A percentile compares a stretch with the other conserved stretches of the same genome.
phyloP scores from a whole-genome alignment of 352 stramenopile species.

The Peronospora farinosa region DNA sequence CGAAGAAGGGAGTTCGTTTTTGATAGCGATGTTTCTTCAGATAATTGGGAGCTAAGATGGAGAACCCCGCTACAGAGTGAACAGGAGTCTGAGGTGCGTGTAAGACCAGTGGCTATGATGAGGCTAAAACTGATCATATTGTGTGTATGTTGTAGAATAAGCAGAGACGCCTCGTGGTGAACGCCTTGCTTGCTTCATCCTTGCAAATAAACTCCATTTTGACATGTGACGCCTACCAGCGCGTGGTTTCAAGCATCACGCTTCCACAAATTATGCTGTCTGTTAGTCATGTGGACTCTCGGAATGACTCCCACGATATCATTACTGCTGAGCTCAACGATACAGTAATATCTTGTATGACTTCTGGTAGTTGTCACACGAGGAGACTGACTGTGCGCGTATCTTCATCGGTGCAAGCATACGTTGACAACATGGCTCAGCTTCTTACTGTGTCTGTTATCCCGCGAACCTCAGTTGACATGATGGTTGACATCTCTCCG shows the following conservation, averaged over 20 bases:
- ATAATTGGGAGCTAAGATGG: conserved; percentile 80
- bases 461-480: conserved; percentile 41
- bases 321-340: conserved; percentile 50
- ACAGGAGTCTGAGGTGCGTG: conserved; percentile 43
- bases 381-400: conserved; percentile 29
- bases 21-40: conserved; percentile 30
- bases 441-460: conserved; percentile 64
- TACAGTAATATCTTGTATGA: conserved; percentile 26
- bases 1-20: conserved; percentile 31
- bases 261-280: conserved; percentile 35
- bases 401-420: conserved; percentile 45
- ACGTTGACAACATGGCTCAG: conserved; percentile 68
- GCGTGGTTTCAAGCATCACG: conserved; percentile 28
- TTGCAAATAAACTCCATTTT: conserved; percentile 50
- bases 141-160: conserved; percentile 40
- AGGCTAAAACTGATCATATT: conserved; percentile 4
- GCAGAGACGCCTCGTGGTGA: conserved; percentile 59
- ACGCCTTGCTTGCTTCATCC: conserved; percentile 62
- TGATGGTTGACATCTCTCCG: conserved; percentile 28
- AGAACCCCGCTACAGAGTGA: conserved; percentile 53
- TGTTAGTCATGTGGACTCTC: conserved; percentile 35
- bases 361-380: conserved; percentile 21
- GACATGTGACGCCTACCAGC: conserved; percentile 35
- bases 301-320: conserved; percentile 48
- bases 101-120: neutral